These are phyloP conservation scores for Ceraceosorus guamensis DNA, from an alignment of 1,284 basidiomycete species.

Conservation along the genomic window DNA sequence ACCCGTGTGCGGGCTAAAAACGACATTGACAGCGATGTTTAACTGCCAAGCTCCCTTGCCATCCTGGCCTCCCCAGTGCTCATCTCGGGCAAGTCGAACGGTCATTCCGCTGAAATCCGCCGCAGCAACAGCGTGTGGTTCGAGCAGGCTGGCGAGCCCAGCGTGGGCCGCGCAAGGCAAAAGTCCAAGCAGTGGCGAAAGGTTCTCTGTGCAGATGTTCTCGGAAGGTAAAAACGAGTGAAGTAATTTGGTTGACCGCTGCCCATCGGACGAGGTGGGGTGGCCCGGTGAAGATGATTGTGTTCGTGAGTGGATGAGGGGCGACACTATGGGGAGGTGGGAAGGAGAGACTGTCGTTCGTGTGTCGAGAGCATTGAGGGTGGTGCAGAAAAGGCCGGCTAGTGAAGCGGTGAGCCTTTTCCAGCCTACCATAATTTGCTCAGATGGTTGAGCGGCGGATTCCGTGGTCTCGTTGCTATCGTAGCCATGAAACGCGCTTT, in stretches of 20 bases:
- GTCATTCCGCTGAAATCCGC: slow-evolving; percentile 81
- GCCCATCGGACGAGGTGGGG: too few relatives aligned
- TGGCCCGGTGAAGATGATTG: too few relatives aligned
- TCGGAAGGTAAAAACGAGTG: slow-evolving; percentile 27
- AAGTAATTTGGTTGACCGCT: slow-evolving; percentile 13
- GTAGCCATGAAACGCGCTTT: slow-evolving; percentile 5
- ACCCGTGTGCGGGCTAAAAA: slow-evolving; percentile 60
- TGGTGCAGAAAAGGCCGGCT: slow-evolving; percentile 88
- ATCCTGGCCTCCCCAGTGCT: slow-evolving; percentile 54
- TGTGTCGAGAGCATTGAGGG: slow-evolving; percentile 57
- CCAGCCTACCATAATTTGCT: slow-evolving; percentile 54
- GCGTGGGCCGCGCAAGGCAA: slow-evolving; percentile 80
- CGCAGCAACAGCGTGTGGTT: slow-evolving; percentile 76
- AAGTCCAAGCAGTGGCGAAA: slow-evolving; percentile 89
- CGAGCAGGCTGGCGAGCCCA: slow-evolving; percentile 75
- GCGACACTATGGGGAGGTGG: slow-evolving; percentile 10
- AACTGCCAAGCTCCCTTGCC: too few relatives aligned
- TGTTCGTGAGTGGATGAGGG: not conserved
- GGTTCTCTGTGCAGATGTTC: slow-evolving; percentile 76
- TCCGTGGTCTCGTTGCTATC: slow-evolving; percentile 5
- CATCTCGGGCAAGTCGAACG: slow-evolving; percentile 53
- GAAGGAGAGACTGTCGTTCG: slow-evolving; percentile 21
- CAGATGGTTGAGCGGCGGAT: not conserved
- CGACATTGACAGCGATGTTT: slow-evolving; percentile 74
- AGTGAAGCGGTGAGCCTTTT: slow-evolving; percentile 75